Evolutionary conservation across 1,284 basidiomycete genomes (phyloP), one percentile per base, ranked within the genome.

Genomic region (Lentinula novae-zelandiae): DNA sequence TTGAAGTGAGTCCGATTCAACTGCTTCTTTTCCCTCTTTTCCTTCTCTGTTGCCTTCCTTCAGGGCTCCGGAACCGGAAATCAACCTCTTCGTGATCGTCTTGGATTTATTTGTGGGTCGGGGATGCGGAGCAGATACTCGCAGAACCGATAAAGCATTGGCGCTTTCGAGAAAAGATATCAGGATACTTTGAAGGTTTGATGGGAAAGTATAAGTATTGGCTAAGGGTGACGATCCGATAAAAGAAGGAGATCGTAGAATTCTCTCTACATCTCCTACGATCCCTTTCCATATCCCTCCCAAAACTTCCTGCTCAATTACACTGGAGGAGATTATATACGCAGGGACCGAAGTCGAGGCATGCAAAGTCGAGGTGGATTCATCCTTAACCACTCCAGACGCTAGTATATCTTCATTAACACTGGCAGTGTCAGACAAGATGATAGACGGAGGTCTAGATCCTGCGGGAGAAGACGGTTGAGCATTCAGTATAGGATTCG

Each of bases 231-330:
- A 34, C 9, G n/a, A 5, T n/a, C 31, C 3, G 8, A 10, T 2
- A 10, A 33, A 36, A 2, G 52, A 17, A 17, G 42, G 10, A 34
- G 17, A 56, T 17, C 31, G 31, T 15, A 56, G 42, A 31, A 42
- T 31, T n/a, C 15, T 56, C 42, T 56, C 54, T 22, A 56, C 27
- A 33, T 56, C 64, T 67, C 67, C 53, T 65, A 69, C 22, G 58
- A 64, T 51, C 69, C 66, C 17, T 64, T 65, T 44, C 66, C 70
- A 54, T 67, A 71, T 63, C 60, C 50, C 66, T 65, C 55, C 67
- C 52, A 60, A 64, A 65, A 42, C 50, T 15, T 63, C 55, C 22
- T 63, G 58, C 5, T 59, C 50, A 9, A 53, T n/a, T 13, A 63
- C 34, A 20, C 39, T 52, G 3, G 33, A 34, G 13, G 55, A 58